A percentile compares a stretch with the other conserved stretches of the same genome.
Conservation (phyloP, 371 early-diverging fungal species). For the Mucor lusitanicus region DNA sequence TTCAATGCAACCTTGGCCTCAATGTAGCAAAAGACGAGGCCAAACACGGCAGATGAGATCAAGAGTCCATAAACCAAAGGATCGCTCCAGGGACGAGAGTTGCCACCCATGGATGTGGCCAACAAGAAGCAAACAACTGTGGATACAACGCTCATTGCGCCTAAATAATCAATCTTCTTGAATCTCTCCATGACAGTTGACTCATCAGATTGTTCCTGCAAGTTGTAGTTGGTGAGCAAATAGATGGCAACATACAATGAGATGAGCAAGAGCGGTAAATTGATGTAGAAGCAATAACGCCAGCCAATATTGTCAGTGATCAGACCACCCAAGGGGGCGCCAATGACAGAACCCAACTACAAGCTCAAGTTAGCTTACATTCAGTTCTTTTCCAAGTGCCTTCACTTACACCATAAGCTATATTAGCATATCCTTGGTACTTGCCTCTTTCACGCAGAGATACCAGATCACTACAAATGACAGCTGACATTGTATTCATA, state of each 20-base stretch:
- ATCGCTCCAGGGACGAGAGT: conserved; percentile 62
- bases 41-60: conserved; percentile 45
- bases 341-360: conserved; percentile 66
- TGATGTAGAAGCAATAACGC: conserved; percentile 76
- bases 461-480: conserved; percentile 48
- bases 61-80: conserved; percentile 58
- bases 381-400: background rate
- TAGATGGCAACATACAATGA: conserved; percentile 49
- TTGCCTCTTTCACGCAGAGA: conserved; percentile 52
- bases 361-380: conserved; percentile 25
- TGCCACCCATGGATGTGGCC: conserved; percentile 68
- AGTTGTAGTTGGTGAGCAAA: conserved; percentile 42
- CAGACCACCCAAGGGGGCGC: conserved; percentile 55
- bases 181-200: conserved; percentile 51
- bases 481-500: conserved; percentile 44
- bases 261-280: conserved; percentile 70
- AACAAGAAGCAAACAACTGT: conserved; percentile 58
- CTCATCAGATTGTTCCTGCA: conserved; percentile 38
- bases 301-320: conserved; percentile 61
- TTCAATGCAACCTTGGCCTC: conserved; percentile 76
- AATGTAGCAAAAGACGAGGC: conserved; percentile 50
- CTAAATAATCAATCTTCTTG: conserved; percentile 65
- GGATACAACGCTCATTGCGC: conserved; percentile 53
- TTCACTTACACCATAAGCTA: conserved; percentile 44
- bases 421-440: conserved; percentile 52